Percentiles rank a stretch among this genome's conserved stretches.
Evolutionary conservation across 1,284 basidiomycete species (phyloP).

Genomic region (Tilletia setariae): DNA sequence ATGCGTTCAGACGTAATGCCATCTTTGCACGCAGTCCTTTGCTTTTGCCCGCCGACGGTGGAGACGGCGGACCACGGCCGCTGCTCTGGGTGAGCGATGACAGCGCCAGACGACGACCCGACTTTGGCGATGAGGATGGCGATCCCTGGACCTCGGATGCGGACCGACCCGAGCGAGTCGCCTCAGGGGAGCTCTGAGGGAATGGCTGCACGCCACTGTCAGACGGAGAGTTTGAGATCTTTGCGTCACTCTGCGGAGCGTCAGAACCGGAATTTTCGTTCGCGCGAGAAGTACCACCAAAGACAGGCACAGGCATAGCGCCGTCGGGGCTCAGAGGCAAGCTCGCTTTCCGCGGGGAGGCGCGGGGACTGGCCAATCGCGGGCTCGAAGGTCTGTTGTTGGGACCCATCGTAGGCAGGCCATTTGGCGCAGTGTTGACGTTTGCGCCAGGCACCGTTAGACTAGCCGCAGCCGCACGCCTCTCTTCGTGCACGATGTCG

Average conservation of each 20-base stretch:
- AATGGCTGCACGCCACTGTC: neutral
- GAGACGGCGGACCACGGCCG: neutral
- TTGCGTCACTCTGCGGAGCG: too few relatives aligned
- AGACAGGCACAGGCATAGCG: neutral
- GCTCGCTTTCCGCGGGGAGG: slow-evolving; percentile 10
- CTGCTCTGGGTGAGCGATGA: slow-evolving; percentile 6
- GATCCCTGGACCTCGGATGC: neutral
- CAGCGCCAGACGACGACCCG: neutral
- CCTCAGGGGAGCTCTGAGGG: slow-evolving; percentile 1
- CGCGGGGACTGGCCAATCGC: neutral
- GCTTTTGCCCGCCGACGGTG: neutral
- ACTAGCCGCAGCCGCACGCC: neutral
- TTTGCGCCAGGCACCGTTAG: too few relatives aligned
- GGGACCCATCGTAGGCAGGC: neutral
- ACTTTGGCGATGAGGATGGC: slow-evolving; percentile 3
- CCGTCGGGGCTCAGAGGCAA: neutral
- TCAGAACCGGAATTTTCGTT: too few relatives aligned
- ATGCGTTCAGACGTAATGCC: neutral
- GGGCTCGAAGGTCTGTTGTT: too few relatives aligned
- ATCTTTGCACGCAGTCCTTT: neutral
- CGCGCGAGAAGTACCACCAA: neutral
- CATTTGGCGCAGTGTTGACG: neutral
- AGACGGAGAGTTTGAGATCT: too few relatives aligned
- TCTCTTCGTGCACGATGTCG: slow-evolving; percentile 9
- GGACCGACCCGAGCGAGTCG: neutral